A percentile compares a stretch with the other conserved stretches of the same genome.
These are phyloP conservation scores for Gelatoporia subvermispora DNA, from an alignment of 768 basidiomycete genomes.

Conservation along the genomic window DNA sequence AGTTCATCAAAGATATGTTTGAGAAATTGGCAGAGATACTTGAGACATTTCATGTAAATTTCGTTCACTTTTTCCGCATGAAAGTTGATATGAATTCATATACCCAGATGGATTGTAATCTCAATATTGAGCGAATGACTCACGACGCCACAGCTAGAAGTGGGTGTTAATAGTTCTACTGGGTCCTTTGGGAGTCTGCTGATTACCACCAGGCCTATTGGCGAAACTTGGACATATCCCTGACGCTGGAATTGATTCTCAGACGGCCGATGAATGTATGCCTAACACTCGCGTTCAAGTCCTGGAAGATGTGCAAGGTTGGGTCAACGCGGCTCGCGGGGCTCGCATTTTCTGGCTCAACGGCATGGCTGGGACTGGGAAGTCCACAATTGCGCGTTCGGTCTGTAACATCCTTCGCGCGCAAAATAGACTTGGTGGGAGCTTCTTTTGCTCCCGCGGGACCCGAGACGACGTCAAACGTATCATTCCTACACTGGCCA, in stretches of 20 bases:
- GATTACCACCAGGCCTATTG: not conserved
- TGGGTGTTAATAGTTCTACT: too few relatives aligned
- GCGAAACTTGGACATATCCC: not conserved
- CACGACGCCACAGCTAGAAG: too few relatives aligned
- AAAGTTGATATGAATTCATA: too few relatives aligned
- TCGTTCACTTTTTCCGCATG: too few relatives aligned
- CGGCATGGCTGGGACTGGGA: conserved; percentile 11
- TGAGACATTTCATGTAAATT: too few relatives aligned
- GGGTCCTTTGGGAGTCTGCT: too few relatives aligned
- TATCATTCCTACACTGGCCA: conserved; percentile 11
- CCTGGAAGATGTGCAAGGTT: conserved; percentile 1
- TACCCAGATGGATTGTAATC: too few relatives aligned
- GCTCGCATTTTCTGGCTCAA: conserved; percentile 5
- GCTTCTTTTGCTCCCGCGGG: conserved; percentile 8
- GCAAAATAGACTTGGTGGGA: conserved; percentile 7
- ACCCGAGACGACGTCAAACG: not conserved
- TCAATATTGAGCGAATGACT: too few relatives aligned
- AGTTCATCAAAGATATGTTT: too few relatives aligned
- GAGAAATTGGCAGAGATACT: too few relatives aligned
- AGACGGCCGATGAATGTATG: not conserved
- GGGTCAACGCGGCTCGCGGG: not conserved
- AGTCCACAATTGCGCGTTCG: conserved; percentile 12
- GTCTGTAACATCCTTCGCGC: not conserved
- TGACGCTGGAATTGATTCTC: not conserved
- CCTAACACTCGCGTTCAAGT: conserved; percentile 3